These are phyloP conservation scores for Starmerella stellata DNA, from an alignment of 805 yeast species.

Conservation along the genomic window DNA sequence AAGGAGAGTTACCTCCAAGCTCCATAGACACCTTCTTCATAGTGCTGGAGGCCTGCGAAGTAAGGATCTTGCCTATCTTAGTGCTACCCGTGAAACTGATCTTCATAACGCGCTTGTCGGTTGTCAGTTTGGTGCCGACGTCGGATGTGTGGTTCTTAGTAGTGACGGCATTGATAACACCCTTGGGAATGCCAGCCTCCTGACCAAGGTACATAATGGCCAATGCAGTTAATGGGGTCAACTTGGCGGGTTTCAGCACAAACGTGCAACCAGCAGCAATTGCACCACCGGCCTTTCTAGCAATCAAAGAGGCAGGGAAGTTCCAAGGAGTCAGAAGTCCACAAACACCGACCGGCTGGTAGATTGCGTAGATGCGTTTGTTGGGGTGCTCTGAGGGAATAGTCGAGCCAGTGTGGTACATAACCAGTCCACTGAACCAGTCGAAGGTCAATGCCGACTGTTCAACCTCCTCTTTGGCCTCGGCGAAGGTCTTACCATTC, in stretches of 20 bases:
- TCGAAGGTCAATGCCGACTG: constrained; percentile 64
- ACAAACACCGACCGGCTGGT: constrained; percentile 69
- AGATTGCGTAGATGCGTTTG: constrained; percentile 36
- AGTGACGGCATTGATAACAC: constrained; percentile 44
- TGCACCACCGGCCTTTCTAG: constrained; percentile 59
- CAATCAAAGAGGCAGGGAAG: constrained; percentile 64
- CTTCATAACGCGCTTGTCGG: constrained; percentile 39
- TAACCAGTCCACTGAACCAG: constrained; percentile 71
- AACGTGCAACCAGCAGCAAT: constrained; percentile 65
- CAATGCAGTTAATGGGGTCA: constrained; percentile 56
- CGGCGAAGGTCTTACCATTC: constrained; percentile 57
- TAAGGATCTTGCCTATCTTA: constrained; percentile 47
- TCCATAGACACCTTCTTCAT: constrained; percentile 57
- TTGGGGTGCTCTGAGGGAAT: constrained; percentile 36
- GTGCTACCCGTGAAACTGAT: constrained; percentile 70
- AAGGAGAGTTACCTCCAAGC: constrained; percentile 70
- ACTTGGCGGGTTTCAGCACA: constrained; percentile 59
- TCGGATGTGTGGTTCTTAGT: constrained; percentile 24
- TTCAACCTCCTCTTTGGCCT: constrained; percentile 50
- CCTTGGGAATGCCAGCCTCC: constrained; percentile 55
- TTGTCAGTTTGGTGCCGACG: constrained; percentile 42
- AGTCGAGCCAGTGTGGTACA: constrained; percentile 48
- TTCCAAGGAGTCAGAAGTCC: constrained; percentile 75
- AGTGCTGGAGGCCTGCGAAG: constrained; percentile 40
- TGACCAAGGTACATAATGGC: constrained; percentile 44